These are phyloP conservation scores for Eucalyptus urophylla DNA, from an alignment of 345 rosid genomes.

Conservation along the genomic window DNA sequence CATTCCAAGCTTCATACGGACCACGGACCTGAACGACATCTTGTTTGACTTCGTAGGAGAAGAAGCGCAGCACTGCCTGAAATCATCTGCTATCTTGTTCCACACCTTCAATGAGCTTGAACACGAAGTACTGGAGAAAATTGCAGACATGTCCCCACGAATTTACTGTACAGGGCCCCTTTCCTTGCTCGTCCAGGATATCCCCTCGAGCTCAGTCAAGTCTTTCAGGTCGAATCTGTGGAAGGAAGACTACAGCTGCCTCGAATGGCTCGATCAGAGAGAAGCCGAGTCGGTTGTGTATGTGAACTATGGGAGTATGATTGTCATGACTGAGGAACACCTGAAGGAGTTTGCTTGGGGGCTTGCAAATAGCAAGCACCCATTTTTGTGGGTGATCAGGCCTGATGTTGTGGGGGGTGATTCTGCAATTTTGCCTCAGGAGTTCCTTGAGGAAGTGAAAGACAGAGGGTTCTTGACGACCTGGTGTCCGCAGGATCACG, in stretches of 20 bases:
- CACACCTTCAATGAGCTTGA: slow-evolving; percentile 34
- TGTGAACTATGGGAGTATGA: slow-evolving; percentile 5
- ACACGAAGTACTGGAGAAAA: slow-evolving; percentile 2
- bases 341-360: slow-evolving; percentile 27
- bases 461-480: slow-evolving; percentile 10
- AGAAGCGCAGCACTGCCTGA: slow-evolving; percentile 6
- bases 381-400: slow-evolving; percentile 22
- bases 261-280: slow-evolving; percentile 5
- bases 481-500: slow-evolving; percentile 16
- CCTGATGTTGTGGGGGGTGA: slow-evolving; percentile 8
- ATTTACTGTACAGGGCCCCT: slow-evolving; percentile 21
- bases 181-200: slow-evolving; percentile 5
- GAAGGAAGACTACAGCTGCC: slow-evolving; percentile 1
- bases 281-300: slow-evolving; percentile 3
- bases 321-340: slow-evolving; percentile 1
- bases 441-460: slow-evolving; percentile 1
- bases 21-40: slow-evolving; percentile 6
- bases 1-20: slow-evolving; percentile 14
- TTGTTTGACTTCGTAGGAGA: neutral
- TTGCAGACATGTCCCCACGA: slow-evolving; percentile 2
- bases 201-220: neutral
- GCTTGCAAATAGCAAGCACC: slow-evolving; percentile 11
- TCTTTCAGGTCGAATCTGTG: neutral
- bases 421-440: slow-evolving; percentile 1
- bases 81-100: slow-evolving; percentile 15